phyloP scores from a whole-genome alignment of 495 filamentous ascomycete genomes.

The Penicillium arizonense region DNA sequence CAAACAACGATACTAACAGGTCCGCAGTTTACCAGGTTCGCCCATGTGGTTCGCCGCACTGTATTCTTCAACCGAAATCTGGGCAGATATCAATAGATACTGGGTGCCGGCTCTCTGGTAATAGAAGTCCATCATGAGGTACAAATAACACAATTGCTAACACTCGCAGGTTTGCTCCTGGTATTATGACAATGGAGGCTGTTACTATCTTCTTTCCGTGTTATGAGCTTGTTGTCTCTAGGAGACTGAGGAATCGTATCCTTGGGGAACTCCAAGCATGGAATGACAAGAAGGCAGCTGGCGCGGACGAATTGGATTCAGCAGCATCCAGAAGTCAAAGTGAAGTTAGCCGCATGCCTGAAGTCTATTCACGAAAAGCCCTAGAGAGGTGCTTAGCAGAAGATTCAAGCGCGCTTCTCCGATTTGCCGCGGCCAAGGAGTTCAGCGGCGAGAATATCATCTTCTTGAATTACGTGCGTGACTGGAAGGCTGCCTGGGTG shows the following conservation, averaged over 20 bases:
- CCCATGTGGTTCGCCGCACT: constrained; percentile 58
- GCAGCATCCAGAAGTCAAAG: constrained; percentile 10
- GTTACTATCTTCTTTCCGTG: constrained; percentile 45
- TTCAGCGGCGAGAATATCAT: constrained; percentile 60
- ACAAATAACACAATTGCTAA: not conserved
- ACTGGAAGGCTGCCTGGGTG: constrained; percentile 45
- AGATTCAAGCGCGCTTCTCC: constrained; percentile 46
- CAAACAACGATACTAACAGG: not conserved
- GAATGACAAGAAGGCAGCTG: constrained; percentile 11
- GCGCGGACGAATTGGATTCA: constrained; percentile 5
- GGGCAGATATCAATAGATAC: constrained; percentile 47
- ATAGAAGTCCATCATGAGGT: constrained; percentile 6
- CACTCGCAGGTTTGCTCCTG: constrained; percentile 43
- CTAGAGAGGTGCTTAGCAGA: constrained; percentile 48
- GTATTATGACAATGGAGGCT: constrained; percentile 44
- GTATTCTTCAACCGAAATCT: constrained; percentile 44
- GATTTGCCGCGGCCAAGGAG: constrained; percentile 53
- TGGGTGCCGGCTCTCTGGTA: constrained; percentile 52
- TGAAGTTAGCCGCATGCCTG: constrained; percentile 24
- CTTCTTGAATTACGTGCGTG: constrained; percentile 51
- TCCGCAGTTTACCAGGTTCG: constrained; percentile 53
- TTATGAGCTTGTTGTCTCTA: constrained; percentile 40
- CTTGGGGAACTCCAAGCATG: constrained; percentile 11
- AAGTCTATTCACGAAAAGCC: constrained; percentile 48
- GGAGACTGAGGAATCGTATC: constrained; percentile 23